Percentiles rank a stretch among this genome's conserved stretches.
Evolutionary conservation across 2,329 filamentous ascomycete species (phyloP).

Genomic region (Hymenoscyphus salicellus): DNA sequence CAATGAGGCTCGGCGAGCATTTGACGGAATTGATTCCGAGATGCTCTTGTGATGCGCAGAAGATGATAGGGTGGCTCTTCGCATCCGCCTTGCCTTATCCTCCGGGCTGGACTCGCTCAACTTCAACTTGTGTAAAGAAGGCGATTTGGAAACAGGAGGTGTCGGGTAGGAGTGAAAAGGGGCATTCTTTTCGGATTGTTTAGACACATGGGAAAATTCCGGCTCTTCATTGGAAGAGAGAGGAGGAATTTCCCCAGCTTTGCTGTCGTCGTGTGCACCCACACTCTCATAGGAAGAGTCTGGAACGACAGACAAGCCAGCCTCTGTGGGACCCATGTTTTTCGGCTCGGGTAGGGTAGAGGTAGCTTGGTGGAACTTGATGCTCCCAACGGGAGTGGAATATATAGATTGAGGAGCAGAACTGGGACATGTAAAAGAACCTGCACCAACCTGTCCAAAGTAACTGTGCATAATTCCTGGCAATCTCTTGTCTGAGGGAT

Average conservation of each 20-base stretch:
- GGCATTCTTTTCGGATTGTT: conserved; percentile 21
- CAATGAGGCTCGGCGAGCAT: conserved; percentile 44
- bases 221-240: conserved; percentile 26
- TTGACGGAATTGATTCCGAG: conserved; percentile 44
- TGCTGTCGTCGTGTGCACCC: conserved; percentile 21
- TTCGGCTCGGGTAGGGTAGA: conserved; percentile 23
- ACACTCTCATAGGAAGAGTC: conserved; percentile 28
- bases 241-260: conserved; percentile 26
- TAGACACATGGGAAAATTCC: conserved; percentile 27
- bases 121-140: conserved; percentile 45
- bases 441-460: conserved; percentile 98
- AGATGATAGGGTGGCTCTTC: conserved; percentile 32
- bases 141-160: conserved; percentile 52
- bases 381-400: conserved; percentile 31
- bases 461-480: conserved; percentile 93
- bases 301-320: conserved; percentile 29
- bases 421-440: conserved; percentile 52
- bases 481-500: conserved; percentile 89
- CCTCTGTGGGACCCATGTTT: conserved; percentile 24
- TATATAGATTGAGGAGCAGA: conserved; percentile 20
- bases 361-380: conserved; percentile 22
- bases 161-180: conserved; percentile 51
- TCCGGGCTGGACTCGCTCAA: conserved; percentile 41
- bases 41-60: conserved; percentile 42
- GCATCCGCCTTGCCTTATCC: conserved; percentile 39